Evolutionary conservation across 2,329 filamentous ascomycete genomes (phyloP).

Genomic region (Pseudopyrenochaeta lycopersici): DNA sequence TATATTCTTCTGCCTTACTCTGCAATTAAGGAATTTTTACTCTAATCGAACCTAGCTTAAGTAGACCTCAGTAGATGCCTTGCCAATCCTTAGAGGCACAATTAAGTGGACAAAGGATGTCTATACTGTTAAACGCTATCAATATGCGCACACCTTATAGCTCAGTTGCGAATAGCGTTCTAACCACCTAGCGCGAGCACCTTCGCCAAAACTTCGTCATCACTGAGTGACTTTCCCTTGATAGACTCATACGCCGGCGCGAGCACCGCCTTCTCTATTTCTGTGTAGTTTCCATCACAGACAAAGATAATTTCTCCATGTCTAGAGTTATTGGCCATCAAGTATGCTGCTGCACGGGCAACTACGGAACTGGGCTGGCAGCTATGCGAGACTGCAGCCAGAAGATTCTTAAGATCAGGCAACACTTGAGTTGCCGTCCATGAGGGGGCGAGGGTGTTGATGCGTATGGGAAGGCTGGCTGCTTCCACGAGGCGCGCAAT

Average conservation of each 20-base stretch:
- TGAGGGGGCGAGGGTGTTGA: conserved; percentile 65
- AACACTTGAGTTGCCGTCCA: conserved; percentile 65
- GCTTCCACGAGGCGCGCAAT: conserved; percentile 51
- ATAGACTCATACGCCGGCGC: conserved; percentile 28
- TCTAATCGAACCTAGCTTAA: too few relatives aligned
- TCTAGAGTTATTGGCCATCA: conserved; percentile 60
- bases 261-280: conserved; percentile 60
- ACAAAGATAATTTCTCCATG: conserved; percentile 65
- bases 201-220: conserved; percentile 29
- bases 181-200: neutral
- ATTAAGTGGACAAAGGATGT: too few relatives aligned
- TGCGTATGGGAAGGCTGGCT: conserved; percentile 57
- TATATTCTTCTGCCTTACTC: too few relatives aligned
- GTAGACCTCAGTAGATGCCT: too few relatives aligned
- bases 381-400: conserved; percentile 43
- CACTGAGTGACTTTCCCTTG: conserved; percentile 25
- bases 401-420: conserved; percentile 53
- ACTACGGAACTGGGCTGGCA: conserved; percentile 58
- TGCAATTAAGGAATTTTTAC: too few relatives aligned
- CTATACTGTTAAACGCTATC: too few relatives aligned
- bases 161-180: too few relatives aligned
- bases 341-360: conserved; percentile 57
- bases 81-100: too few relatives aligned
- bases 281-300: conserved; percentile 58
- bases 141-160: too few relatives aligned